Evolutionary conservation across 148 eudicot genomes (phyloP), one percentile per base, ranked within the genome.

Genomic region (Persicaria tinctoria): DNA sequence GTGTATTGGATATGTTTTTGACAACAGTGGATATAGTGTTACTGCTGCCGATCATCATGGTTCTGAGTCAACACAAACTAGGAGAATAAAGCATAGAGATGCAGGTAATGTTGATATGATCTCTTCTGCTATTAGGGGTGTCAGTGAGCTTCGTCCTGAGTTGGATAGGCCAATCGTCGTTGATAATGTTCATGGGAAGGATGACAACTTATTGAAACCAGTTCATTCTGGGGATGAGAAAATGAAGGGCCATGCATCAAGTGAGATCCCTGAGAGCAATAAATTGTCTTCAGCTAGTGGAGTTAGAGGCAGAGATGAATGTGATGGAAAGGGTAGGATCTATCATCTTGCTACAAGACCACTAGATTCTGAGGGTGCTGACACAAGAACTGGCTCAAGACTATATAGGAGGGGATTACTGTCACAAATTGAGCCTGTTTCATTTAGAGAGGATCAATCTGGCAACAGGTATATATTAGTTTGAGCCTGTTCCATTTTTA

Each of bases 401-500:
- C 66, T 56, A 57, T 78, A 59, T 55, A 56, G 75, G 38, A 85
- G 83, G 75, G 80, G 78, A 48, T 68, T 80, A 62, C 75, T 48
- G 53, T 79, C 85, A 56, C 81, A 70, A 44, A 78, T 74, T 73
- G 79, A 76, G 73, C 78, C 76, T 10, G 46, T 56, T 27, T 16
- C 77, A n/a, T 71, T 74, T 73, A 74, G 75, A 51, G 79, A 80
- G 45, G 81, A 66, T 27, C 79, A 74, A 60, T 46, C 60, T 32
- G 85, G 80, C n/a, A 75, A 38, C 83, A 85, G 87, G 87, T 85
- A 82, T 62, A 20, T 5, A 20, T 54, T 68, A 47, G 38, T 53
- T 5, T 17, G 23, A 64, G 60, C 46, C 54, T 55, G 41, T 70
- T 76, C 48, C 59, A 53, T 3, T n/a, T 57, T 16, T 41, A 13